Evolutionary conservation across 495 filamentous ascomycete species (phyloP).

Genomic region (Wilcoxina mikolae): DNA sequence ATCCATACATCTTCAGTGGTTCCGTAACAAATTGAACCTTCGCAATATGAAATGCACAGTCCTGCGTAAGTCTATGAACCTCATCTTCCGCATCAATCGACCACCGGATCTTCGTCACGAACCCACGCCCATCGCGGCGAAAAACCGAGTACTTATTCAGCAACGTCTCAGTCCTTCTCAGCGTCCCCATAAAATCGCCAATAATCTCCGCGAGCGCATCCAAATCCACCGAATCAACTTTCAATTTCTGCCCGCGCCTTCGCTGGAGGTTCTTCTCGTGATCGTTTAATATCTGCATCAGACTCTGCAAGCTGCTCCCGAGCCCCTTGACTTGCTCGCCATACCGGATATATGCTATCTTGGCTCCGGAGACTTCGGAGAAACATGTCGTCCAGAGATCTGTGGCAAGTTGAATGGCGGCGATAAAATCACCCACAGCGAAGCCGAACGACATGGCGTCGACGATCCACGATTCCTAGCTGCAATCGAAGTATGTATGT

Average conservation of each 20-base stretch:
- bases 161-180: neutral
- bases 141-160: neutral
- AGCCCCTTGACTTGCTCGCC: neutral
- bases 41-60: neutral
- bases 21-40: slow-evolving; percentile 6
- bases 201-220: neutral
- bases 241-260: neutral
- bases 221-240: slow-evolving; percentile 1
- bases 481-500: too few relatives aligned
- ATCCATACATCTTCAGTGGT: slow-evolving; percentile 1
- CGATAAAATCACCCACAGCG: neutral
- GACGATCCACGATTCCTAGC: too few relatives aligned
- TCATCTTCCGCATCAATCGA: neutral
- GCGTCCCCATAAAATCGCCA: slow-evolving; percentile 2
- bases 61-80: slow-evolving; percentile 1
- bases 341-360: neutral
- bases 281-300: neutral
- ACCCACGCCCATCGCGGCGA: neutral
- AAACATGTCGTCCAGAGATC: neutral
- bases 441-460: neutral
- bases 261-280: neutral
- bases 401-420: neutral
- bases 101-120: neutral
- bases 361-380: neutral
- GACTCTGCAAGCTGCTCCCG: neutral